phyloP scores from a whole-genome alignment of 805 yeast species.

The Schwanniomyces vanrijiae region DNA sequence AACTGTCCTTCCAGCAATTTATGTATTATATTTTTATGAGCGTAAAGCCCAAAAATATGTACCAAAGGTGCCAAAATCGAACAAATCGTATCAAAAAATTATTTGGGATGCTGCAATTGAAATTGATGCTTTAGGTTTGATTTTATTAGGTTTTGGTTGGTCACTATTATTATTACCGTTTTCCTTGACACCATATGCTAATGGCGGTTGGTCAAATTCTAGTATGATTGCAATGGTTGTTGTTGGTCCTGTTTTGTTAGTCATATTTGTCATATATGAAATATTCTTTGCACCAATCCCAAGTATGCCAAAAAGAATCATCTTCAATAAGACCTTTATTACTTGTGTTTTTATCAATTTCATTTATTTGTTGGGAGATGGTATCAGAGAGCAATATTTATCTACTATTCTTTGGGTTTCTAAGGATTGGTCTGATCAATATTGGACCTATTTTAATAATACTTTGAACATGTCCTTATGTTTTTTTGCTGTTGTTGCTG shows the following conservation, averaged over 20 bases:
- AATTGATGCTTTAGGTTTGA: conserved; percentile 38
- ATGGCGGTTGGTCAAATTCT: conserved; percentile 34
- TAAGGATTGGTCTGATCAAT: conserved; percentile 23
- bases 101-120: conserved; percentile 24
- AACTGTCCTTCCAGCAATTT: conserved; percentile 32
- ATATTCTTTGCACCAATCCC: conserved; percentile 34
- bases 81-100: neutral
- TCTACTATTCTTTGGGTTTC: conserved; percentile 34
- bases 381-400: conserved; percentile 26
- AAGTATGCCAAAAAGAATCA: conserved; percentile 33
- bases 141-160: conserved; percentile 40
- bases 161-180: conserved; percentile 35
- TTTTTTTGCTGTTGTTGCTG: conserved; percentile 37
- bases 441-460: conserved; percentile 41
- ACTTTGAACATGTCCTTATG: conserved; percentile 36
- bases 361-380: conserved; percentile 29
- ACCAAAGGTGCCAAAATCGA: conserved; percentile 1
- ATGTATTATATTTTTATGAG: conserved; percentile 30
- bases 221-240: conserved; percentile 45
- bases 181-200: conserved; percentile 31
- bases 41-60: conserved; percentile 20
- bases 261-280: conserved; percentile 36
- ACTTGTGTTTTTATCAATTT: conserved; percentile 32
- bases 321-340: conserved; percentile 34
- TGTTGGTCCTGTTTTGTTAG: conserved; percentile 37